Evolutionary conservation across 345 rosid genomes (phyloP).

Genomic region (Erysimum cheiranthoides): DNA sequence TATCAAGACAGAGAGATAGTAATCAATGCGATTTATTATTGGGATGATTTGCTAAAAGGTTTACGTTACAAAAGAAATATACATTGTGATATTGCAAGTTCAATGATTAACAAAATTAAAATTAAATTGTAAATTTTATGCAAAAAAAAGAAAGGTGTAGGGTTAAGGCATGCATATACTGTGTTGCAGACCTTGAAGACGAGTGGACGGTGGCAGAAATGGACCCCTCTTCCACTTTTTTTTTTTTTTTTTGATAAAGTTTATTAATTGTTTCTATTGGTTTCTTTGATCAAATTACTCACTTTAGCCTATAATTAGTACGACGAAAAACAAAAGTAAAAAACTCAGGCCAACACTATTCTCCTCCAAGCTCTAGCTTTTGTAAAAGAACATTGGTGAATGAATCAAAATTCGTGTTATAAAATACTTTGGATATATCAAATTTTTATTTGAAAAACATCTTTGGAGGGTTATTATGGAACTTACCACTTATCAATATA

Average conservation of each 20-base stretch:
- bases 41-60: constrained; percentile 31
- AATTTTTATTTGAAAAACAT: neutral
- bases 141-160: constrained; percentile 24
- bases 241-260: neutral
- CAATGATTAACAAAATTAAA: neutral
- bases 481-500: constrained; percentile 7
- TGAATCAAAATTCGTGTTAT: constrained; percentile 5
- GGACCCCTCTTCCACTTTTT: constrained; percentile 41
- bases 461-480: constrained; percentile 2
- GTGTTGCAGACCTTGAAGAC: constrained; percentile 45
- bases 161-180: constrained; percentile 45
- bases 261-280: neutral
- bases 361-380: constrained; percentile 36
- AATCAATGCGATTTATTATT: constrained; percentile 34
- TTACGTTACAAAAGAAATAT: constrained; percentile 30
- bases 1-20: constrained; percentile 42
- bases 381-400: constrained; percentile 27
- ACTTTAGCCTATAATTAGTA: constrained; percentile 39
- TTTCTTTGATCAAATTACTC: constrained; percentile 24
- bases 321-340: constrained; percentile 5
- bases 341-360: constrained; percentile 22
- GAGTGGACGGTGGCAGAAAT: constrained; percentile 45
- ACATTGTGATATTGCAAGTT: constrained; percentile 9
- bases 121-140: constrained; percentile 16
- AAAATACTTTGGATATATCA: neutral